Base-by-base conservation (phyloP, 164 flowering plant species). In the Magnolia sinica region DNA sequence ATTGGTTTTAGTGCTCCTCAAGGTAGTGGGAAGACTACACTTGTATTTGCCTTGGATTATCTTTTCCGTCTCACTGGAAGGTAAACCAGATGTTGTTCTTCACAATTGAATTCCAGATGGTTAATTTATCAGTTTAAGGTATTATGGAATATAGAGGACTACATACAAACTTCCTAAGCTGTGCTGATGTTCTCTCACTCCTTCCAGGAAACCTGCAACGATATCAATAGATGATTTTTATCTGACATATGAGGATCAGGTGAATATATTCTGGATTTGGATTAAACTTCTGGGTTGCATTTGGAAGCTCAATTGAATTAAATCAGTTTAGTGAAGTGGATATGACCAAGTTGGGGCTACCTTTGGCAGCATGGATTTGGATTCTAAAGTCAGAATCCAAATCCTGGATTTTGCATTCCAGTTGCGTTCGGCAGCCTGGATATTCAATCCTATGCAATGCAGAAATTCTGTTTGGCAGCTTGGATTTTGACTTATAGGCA, bases 1-100 rank as follows among this genome's bases (percentile, higher is more conserved):
- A 92, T 96, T 84, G 99, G 99, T 51, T 90, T 96, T 73, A 94
- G 99, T 85, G 99, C 99, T 23, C 99, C 99, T 72, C 99, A 96
- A 87, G 99, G 99, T 69, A 91, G 99, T 86, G 99, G 99, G 71
- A 96, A 96, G 87, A 94, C 99, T 20, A 94, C 99, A 19, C 96
- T 96, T 70, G 99, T 92, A 72, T 91, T 87, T 86, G 98, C 96
- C 73, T 85, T 96, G 68, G 89, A 90, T 68, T 88, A 87, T 83
- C 96, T 96, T 81, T 94, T 94, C 81, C 67, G 74, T 61, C 68
- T 76, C 10, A 87, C 85, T 52, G 90, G 94, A 83, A 91, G 97
- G 99, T 92, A 83, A 50, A 73, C 27, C 45, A 37, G 69, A 14
- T 8, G 59, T 49, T 37, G 3, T 68, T 18, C 65, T 74, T 50